Conservation (phyloP, 1,284 basidiomycete species). For the Tylopilus sp. region DNA sequence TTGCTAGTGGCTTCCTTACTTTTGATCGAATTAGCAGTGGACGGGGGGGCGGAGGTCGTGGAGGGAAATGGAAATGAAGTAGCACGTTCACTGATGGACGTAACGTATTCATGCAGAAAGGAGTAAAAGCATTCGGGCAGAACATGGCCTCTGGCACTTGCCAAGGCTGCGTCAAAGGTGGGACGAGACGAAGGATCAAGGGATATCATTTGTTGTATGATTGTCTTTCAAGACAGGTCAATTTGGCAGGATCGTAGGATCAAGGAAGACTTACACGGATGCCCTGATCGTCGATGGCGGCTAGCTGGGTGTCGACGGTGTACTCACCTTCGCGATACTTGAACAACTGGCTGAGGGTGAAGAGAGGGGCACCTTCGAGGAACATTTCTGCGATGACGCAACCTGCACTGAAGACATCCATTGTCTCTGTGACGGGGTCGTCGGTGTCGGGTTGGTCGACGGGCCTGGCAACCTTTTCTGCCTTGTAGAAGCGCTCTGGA, state of each 20-base stretch:
- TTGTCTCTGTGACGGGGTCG: constrained; percentile 87
- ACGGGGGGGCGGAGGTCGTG: constrained; percentile 25
- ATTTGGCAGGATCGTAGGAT: background rate
- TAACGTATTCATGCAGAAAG: constrained; percentile 87
- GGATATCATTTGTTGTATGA: constrained; percentile 89
- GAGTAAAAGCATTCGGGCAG: constrained; percentile 94
- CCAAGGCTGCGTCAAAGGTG: constrained; percentile 80
- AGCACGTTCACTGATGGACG: constrained; percentile 72
- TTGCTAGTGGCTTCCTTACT: constrained; percentile 26
- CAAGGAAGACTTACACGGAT: constrained; percentile 57
- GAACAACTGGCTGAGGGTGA: constrained; percentile 94
- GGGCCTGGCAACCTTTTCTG: constrained; percentile 60
- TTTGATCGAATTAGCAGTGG: constrained; percentile 20
- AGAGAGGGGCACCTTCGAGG: constrained; percentile 90
- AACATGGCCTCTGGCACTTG: constrained; percentile 71
- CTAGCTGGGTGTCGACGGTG: constrained; percentile 71
- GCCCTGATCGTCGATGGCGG: constrained; percentile 75
- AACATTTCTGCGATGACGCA: constrained; percentile 97
- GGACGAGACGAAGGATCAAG: constrained; percentile 77
- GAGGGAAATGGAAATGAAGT: constrained; percentile 41
- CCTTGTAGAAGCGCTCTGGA: constrained; percentile 91
- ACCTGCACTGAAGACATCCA: constrained; percentile 97
- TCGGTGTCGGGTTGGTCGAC: constrained; percentile 48
- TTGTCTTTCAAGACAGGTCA: constrained; percentile 49
- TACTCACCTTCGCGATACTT: constrained; percentile 89